Evolutionary conservation across 495 filamentous ascomycete species (phyloP), one percentile per base, ranked within the genome.

Genomic region (Penicillium lividum): DNA sequence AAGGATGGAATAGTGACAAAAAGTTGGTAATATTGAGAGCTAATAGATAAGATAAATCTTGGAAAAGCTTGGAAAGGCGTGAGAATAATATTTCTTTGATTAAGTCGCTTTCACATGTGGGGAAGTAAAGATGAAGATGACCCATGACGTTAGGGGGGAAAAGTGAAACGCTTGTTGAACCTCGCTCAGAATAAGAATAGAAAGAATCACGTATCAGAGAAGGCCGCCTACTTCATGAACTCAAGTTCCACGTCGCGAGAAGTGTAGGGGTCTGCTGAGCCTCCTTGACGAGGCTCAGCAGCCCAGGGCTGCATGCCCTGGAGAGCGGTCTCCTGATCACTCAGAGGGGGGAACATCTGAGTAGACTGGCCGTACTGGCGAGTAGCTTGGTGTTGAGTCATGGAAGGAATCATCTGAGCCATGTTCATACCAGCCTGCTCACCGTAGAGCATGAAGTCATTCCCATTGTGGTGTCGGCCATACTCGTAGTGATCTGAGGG

Each of bases 401-500:
- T 38, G 13, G 47, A 27, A 7, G 48, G 38, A 7, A 50, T 27
- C 25, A 47, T 34, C 18, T 48, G 40, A 44, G 46, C 42, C 53
- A 57, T 54, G n/a, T 29, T 33, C 40, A 60, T 43, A 25, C 34
- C 46, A 16, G 42, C 15, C 3, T 58, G 54, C 10, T 62, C 54
- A 3, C 25, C 54, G 43, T 64, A 84, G 1, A 83, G 73, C 25
- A 78, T 69, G 51, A 83, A 83, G 58, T 84, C 81, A 11, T 65
- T 66, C 16, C 67, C 68, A 8, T 69, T 65, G 34, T 74, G 70
- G 9, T 60, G 59, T 45, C 63, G 62, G 33, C 66, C 66, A 9
- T 76, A 73, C 28, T 83, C 81, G 51, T 82, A 82, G 50, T 78
- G 72, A 16, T 76, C 75, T 2, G 82, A 80, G 48, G 80, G 73